Evolutionary conservation across 1,139 yeast genomes (phyloP).

Genomic region (Tardiomyces depauwii): DNA sequence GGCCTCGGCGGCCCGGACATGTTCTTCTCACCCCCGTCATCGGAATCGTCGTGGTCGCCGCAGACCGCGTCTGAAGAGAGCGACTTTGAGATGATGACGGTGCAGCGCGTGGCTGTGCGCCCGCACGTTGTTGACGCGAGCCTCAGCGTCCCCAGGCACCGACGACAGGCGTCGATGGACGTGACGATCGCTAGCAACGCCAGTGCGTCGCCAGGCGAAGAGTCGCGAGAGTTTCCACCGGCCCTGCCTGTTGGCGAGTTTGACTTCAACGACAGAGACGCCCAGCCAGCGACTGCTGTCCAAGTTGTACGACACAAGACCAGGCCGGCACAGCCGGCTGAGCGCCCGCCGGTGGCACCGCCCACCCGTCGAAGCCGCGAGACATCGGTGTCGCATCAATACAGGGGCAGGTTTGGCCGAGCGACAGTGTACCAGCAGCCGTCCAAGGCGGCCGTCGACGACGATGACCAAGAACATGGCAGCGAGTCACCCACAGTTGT

Average conservation of each 20-base stretch:
- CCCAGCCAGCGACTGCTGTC: not conserved
- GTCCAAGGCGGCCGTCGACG: slow-evolving; percentile 3
- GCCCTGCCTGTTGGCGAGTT: not conserved
- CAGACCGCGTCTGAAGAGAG: slow-evolving; percentile 5
- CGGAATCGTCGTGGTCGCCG: slow-evolving; percentile 9
- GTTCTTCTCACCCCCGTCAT: slow-evolving; percentile 6
- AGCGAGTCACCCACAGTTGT: slow-evolving; percentile 3
- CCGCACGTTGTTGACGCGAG: not conserved
- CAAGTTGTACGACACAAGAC: not conserved
- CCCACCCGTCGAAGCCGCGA: slow-evolving; percentile 4
- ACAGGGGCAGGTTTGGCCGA: slow-evolving; percentile 6
- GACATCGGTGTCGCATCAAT: not conserved
- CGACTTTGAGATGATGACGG: slow-evolving; percentile 3
- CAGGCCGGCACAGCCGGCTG: not conserved
- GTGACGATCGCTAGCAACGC: not conserved
- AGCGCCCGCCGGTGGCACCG: slow-evolving; percentile 1
- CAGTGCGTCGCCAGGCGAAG: not conserved
- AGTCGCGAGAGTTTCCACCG: not conserved
- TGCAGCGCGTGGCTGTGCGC: slow-evolving; percentile 1
- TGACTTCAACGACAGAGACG: not conserved
- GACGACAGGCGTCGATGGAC: not conserved
- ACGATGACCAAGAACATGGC: slow-evolving; percentile 3
- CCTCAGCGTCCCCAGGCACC: not conserved
- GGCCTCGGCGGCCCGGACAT: slow-evolving; percentile 1
- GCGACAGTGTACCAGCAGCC: slow-evolving; percentile 4